Conservation (phyloP, 2,329 filamentous ascomycete genomes). For the Myrmaecium sp. region DNA sequence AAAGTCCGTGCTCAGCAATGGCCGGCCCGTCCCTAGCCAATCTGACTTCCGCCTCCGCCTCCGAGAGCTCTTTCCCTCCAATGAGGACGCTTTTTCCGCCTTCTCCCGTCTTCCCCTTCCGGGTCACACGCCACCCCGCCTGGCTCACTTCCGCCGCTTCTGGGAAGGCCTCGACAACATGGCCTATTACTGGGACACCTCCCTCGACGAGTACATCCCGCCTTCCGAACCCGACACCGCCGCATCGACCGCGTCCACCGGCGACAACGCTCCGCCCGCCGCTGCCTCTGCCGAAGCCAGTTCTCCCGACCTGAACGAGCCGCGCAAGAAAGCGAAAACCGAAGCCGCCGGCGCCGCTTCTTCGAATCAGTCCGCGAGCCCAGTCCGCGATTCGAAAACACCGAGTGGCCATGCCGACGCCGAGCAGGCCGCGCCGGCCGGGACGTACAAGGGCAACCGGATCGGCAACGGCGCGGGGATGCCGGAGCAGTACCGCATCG, state of each 20-base stretch:
- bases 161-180: conserved; percentile 42
- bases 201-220: conserved; percentile 37
- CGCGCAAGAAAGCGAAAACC: conserved; percentile 23
- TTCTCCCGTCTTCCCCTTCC: conserved; percentile 32
- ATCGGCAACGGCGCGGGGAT: conserved; percentile 40
- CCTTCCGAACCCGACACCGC: conserved; percentile 8
- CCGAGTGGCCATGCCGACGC: too few relatives aligned
- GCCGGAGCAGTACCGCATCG: conserved; percentile 39
- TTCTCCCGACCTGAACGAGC: conserved; percentile 4
- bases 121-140: conserved; percentile 28
- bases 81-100: conserved; percentile 40
- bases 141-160: conserved; percentile 42
- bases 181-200: conserved; percentile 46
- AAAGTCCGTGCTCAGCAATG: conserved; percentile 27
- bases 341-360: conserved; percentile 7
- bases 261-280: conserved; percentile 1
- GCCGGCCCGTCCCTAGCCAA: conserved; percentile 28
- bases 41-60: conserved; percentile 31
- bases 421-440: too few relatives aligned
- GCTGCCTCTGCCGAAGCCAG: neutral
- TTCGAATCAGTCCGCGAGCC: too few relatives aligned
- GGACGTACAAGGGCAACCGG: conserved; percentile 45
- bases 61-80: conserved; percentile 36
- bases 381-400: too few relatives aligned
- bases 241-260: conserved; percentile 9